Percentiles rank a stretch among this genome's conserved stretches.
phyloP scores from a whole-genome alignment of 805 yeast species.

The Spathaspora passalidarum region DNA sequence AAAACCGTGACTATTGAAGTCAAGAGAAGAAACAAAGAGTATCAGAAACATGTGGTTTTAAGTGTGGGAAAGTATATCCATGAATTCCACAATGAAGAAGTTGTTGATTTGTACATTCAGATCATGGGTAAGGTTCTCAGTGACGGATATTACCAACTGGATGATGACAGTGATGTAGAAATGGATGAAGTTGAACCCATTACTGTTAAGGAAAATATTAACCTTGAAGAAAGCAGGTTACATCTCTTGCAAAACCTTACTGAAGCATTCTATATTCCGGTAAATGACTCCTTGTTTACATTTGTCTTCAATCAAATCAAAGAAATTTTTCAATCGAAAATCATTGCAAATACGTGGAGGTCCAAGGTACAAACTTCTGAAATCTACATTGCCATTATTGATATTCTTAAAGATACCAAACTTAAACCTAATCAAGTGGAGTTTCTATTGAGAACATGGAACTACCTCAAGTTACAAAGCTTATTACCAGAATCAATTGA shows the following conservation, averaged over 20 bases:
- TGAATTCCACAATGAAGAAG: constrained; percentile 28
- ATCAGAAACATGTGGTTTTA: constrained; percentile 55
- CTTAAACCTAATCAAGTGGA: constrained; percentile 8
- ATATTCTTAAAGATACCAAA: constrained; percentile 8
- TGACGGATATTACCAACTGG: constrained; percentile 39
- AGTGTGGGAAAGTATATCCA: constrained; percentile 50
- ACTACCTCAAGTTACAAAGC: constrained; percentile 23
- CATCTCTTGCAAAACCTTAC: constrained; percentile 34
- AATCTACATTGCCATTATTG: constrained; percentile 24
- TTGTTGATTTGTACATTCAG: constrained; percentile 37
- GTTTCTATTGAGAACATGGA: constrained; percentile 24
- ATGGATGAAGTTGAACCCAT: constrained; percentile 21
- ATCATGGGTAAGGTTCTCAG: constrained; percentile 31
- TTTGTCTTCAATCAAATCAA: constrained; percentile 26
- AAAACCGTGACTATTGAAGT: constrained; percentile 57
- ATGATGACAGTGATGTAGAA: constrained; percentile 22
- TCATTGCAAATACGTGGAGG: constrained; percentile 56
- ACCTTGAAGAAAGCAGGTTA: constrained; percentile 47
- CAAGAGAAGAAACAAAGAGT: constrained; percentile 60
- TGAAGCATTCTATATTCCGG: constrained; percentile 19
- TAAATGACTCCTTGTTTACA: constrained; percentile 16
- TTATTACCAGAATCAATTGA: constrained; percentile 47
- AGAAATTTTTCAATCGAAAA: constrained; percentile 20
- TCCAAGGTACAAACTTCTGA: constrained; percentile 49
- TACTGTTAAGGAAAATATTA: constrained; percentile 41